Base-by-base conservation (phyloP, 1,139 yeast genomes). In the Saccharomycopsis hybrid region DNA sequence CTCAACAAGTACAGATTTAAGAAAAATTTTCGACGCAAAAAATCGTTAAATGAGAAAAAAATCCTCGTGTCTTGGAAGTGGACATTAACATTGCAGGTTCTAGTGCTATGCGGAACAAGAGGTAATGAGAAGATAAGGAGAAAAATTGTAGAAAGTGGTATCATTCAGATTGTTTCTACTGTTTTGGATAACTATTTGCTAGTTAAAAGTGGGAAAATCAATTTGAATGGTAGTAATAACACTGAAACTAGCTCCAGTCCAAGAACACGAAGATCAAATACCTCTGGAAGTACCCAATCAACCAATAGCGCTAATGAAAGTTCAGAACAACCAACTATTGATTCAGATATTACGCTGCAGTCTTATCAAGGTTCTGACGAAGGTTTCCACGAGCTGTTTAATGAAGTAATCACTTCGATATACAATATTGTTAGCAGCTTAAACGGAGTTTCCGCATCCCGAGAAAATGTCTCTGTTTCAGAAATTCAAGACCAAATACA, bases 61-160 rank as follows among this genome's bases (percentile, higher is more conserved):
- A 74, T 83, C 28, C 69, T 86, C 52, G 75, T 82, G 18, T 92
- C 95, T 0, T 90, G 97, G 96, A 92, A 90, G 67, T 92, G 98
- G 98, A 87, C 96, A 4, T 70, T 92, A 54, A 88, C 97, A 0
- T 82, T 92, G 62, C 97, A 92, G 67, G 89, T 97, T 62, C 69
- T 92, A 54, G 96, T 90, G 1, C 75, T 89, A 54, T 79, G 92
- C 30, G 96, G 97, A 13, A 90, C 97, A 1, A 74, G 97, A 58
- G 98, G 98, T 32, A 81, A 95, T 1, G 97, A 90, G 65, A 72
- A 73, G 51, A 86, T 89, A 47, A 73, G 98, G 46, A 82, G 84
- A 58, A 80, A 92, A 58, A 87, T 92, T 5, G 96, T 89, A 4
- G 82, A 85, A 57, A 95, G 97, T 1, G 97, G 97, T 2, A 81